Evolutionary conservation across 1,284 basidiomycete species (phyloP), one percentile per base, ranked within the genome.

Genomic region (Heterobasidion occidentale): DNA sequence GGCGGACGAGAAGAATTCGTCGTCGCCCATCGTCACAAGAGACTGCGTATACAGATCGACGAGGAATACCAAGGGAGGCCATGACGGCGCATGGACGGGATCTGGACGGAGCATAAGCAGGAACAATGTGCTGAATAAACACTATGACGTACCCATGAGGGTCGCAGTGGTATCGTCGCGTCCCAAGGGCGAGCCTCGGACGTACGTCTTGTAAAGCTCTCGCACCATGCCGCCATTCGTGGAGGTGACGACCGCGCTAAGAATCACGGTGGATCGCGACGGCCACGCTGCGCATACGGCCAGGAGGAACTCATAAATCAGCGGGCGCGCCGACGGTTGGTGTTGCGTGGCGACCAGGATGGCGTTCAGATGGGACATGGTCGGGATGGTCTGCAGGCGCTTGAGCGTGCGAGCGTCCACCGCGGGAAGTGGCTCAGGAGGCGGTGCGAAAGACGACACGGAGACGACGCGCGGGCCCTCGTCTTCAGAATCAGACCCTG

Each of bases 1-100:
- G 1, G 63, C 60, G 1, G 71, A 70, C 0, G 84, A 80, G 67
- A 95, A 95, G 72, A 99, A 98, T 69, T 99, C 96, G 68, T 98
- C 96, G 63, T 99, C 97, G 2, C 92, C 92, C 76, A 99, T 90
- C 0, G 94, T 93, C 45, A 94, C 77, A 17, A 99, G 80, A 11
- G 87, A 83, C 60, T 96, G 89, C 2, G 84, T 83, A 69, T 98
- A 96, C 17, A 98, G 71, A 56, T 95, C 89, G 7, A 84, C 80
- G 3, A 98, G 79, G 52, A 98, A 79, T 2, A 98, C 72, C 1
- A 99, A 72, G 1, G 89, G 76, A 0, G 86, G 79, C 79, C 86
- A 88, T 45, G 75, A 71, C 0, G 67, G 47, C 2, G 71, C 75
- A 55, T 79, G 71, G 1, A 70, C 68, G 0, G 77, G 70, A 60